These are phyloP conservation scores for Umbelopsis sp. DNA, from an alignment of 192 early-diverging fungal species.

Conservation along the genomic window DNA sequence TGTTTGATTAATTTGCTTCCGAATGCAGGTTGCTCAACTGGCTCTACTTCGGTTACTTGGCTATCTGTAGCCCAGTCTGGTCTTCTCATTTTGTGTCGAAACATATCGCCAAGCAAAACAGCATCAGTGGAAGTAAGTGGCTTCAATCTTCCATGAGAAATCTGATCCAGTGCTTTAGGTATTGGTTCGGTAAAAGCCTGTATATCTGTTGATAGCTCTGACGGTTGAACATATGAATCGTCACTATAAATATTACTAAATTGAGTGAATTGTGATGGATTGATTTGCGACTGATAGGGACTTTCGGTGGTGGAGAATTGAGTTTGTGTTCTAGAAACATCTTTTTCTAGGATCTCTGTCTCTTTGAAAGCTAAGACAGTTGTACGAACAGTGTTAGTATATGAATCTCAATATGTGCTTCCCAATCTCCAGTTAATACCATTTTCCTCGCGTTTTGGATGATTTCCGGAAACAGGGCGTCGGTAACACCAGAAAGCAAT, in stretches of 20 bases:
- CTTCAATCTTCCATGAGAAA: neutral
- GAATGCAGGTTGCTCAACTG: neutral
- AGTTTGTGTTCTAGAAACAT: neutral
- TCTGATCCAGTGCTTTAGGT: neutral
- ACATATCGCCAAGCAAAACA: slow-evolving; percentile 38
- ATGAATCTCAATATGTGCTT: neutral
- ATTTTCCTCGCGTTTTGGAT: neutral
- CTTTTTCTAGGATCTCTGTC: neutral
- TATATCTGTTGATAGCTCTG: neutral
- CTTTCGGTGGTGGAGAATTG: neutral
- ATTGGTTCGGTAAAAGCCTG: neutral
- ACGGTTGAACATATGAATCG: neutral
- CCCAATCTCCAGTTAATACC: neutral
- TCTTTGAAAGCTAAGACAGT: neutral
- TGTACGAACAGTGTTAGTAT: neutral
- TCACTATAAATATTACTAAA: slow-evolving; percentile 7
- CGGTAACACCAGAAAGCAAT: neutral
- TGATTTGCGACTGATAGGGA: neutral
- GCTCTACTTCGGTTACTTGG: neutral
- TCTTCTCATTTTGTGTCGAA: slow-evolving; percentile 35
- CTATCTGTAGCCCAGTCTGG: slow-evolving; percentile 33
- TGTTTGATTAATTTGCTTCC: neutral
- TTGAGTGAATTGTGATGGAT: slow-evolving; percentile 8
- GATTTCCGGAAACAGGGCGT: neutral
- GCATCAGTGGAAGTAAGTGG: slow-evolving; percentile 37